These are phyloP conservation scores for Ogataea corticis DNA, from an alignment of 805 yeast species.

Conservation along the genomic window DNA sequence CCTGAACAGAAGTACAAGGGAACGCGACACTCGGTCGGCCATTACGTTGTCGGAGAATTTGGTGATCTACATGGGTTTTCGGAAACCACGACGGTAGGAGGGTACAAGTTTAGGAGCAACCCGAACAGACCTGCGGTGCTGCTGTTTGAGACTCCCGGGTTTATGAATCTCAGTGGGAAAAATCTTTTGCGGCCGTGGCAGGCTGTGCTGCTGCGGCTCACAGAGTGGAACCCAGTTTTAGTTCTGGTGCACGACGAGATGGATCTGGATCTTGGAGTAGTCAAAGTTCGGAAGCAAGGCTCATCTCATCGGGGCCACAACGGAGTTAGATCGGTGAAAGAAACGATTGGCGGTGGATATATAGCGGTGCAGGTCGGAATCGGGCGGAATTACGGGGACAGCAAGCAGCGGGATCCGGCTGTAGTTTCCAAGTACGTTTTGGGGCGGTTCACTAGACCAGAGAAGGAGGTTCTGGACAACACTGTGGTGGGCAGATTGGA, in stretches of 20 bases:
- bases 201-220: conserved; percentile 29
- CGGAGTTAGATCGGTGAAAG: conserved; percentile 66
- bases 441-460: conserved; percentile 47
- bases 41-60: conserved; percentile 45
- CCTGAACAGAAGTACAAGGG: conserved; percentile 61
- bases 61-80: conserved; percentile 22
- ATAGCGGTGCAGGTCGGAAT: conserved; percentile 77
- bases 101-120: conserved; percentile 25
- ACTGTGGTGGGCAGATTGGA: conserved; percentile 44
- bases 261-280: conserved; percentile 62
- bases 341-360: conserved; percentile 49
- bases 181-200: conserved; percentile 52
- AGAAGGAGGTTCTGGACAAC: conserved; percentile 41
- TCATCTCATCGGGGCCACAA: conserved; percentile 80
- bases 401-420: conserved; percentile 28
- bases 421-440: conserved; percentile 65
- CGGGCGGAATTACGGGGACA: conserved; percentile 58
- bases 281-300: conserved; percentile 59
- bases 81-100: conserved; percentile 20
- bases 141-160: conserved; percentile 53
- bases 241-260: conserved; percentile 81
- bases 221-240: conserved; percentile 38
- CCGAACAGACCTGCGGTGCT: conserved; percentile 34
- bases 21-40: conserved; percentile 83
- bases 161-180: conserved; percentile 74